Conservation (phyloP, 768 basidiomycete genomes). For the Termitomyces eurrhizus region DNA sequence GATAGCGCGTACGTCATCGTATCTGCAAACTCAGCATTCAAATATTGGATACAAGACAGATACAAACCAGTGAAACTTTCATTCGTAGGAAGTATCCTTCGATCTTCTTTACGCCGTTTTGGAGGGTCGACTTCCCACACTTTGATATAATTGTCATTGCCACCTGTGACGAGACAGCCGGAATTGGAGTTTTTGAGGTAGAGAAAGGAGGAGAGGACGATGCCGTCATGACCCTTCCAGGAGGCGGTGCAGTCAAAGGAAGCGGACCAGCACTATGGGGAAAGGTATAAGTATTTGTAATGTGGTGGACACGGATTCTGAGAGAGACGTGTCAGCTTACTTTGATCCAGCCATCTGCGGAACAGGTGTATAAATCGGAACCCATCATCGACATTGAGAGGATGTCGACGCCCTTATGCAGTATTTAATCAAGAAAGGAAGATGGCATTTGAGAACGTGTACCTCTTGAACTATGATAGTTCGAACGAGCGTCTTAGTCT, state of each 20-base stretch:
- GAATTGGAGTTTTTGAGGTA: conserved; percentile 30
- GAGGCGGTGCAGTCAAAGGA: conserved; percentile 83
- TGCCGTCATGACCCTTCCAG: conserved; percentile 80
- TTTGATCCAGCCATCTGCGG: conserved; percentile 67
- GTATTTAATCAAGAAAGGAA: neutral
- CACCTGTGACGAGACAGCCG: conserved; percentile 67
- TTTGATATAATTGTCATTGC: conserved; percentile 83
- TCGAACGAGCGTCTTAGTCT: conserved; percentile 82
- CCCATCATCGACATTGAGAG: conserved; percentile 73
- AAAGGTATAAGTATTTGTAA: neutral
- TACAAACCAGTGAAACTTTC: conserved; percentile 10
- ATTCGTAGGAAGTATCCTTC: conserved; percentile 2
- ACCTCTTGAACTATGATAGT: conserved; percentile 87
- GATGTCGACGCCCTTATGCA: conserved; percentile 66
- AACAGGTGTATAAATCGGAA: conserved; percentile 61
- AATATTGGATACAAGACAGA: neutral
- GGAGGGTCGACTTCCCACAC: conserved; percentile 57
- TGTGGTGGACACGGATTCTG: neutral
- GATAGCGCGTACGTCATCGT: conserved; percentile 75
- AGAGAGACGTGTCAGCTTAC: conserved; percentile 27
- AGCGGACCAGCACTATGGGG: conserved; percentile 67
- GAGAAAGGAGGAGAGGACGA: conserved; percentile 76
- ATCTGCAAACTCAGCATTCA: conserved; percentile 36
- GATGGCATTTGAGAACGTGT: conserved; percentile 8
- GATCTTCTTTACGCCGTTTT: conserved; percentile 18